These are phyloP conservation scores for Xylaria arbuscula DNA, from an alignment of 2,329 filamentous ascomycete species.

Conservation along the genomic window DNA sequence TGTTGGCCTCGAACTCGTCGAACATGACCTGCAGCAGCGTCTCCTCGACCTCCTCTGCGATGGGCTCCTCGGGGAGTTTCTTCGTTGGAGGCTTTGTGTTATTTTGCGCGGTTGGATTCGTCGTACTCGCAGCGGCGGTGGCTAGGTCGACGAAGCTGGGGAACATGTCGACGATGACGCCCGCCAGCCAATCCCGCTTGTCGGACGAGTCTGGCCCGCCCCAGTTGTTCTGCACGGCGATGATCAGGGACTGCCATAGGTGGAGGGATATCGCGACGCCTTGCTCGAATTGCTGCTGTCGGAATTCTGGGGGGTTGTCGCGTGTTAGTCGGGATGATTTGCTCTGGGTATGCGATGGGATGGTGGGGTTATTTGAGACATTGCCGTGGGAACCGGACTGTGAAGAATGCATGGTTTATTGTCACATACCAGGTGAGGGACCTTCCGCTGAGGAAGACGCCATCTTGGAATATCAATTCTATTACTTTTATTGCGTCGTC, in stretches of 20 bases:
- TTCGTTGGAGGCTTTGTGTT: conserved; percentile 29
- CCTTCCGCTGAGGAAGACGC: conserved; percentile 35
- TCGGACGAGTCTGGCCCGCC: conserved; percentile 84
- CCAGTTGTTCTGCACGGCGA: conserved; percentile 89
- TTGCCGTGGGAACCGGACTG: neutral
- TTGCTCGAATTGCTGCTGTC: conserved; percentile 80
- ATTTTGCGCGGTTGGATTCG: conserved; percentile 19
- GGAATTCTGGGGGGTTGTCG: conserved; percentile 56
- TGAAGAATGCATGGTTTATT: neutral
- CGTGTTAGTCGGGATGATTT: conserved; percentile 14
- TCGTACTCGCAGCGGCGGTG: conserved; percentile 9
- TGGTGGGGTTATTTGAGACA: conserved; percentile 29
- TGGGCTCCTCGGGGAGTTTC: conserved; percentile 62
- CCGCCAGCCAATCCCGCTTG: conserved; percentile 97
- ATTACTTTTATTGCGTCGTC: conserved; percentile 7
- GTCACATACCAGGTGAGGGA: conserved; percentile 45
- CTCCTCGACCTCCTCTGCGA: conserved; percentile 83
- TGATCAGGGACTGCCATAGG: conserved; percentile 87
- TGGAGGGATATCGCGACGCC: conserved; percentile 86
- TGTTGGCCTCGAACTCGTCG: conserved; percentile 93
- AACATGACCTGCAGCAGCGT: conserved; percentile 90
- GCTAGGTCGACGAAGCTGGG: conserved; percentile 67
- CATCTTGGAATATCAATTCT: conserved; percentile 12
- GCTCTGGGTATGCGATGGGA: conserved; percentile 18
- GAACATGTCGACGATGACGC: conserved; percentile 85